A percentile compares a stretch with the other conserved stretches of the same genome.
Evolutionary conservation across 176 grass and related monocot genomes (phyloP).

Genomic region (Raddia guianensis): DNA sequence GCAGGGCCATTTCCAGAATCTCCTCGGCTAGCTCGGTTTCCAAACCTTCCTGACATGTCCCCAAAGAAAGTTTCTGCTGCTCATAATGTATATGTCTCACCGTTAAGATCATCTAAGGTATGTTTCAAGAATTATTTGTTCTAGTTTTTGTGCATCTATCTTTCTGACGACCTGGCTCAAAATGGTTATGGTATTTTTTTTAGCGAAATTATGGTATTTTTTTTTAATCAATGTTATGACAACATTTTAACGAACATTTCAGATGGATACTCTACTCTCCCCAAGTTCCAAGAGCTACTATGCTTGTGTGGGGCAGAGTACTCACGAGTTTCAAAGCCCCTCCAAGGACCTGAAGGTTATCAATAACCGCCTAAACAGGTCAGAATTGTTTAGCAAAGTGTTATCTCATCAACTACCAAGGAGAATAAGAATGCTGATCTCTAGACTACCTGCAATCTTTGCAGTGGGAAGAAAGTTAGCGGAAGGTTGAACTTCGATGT

Average conservation of each 20-base stretch:
- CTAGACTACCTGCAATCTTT: not conserved
- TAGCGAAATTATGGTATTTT: not conserved
- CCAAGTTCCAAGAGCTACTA: constrained; percentile 99
- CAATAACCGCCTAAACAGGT: constrained; percentile 91
- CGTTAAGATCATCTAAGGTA: constrained; percentile 85
- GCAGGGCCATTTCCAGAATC: constrained; percentile 84
- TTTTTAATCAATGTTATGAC: constrained; percentile 3
- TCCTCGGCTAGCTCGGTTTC: constrained; percentile 83
- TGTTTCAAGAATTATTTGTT: not conserved
- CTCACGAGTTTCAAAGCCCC: constrained; percentile 95
- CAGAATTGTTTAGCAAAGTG: not conserved
- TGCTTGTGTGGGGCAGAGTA: constrained; percentile 94
- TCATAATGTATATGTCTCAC: constrained; percentile 94
- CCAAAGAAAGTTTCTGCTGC: constrained; percentile 98
- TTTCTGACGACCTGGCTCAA: not conserved
- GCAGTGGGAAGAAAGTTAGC: constrained; percentile 68
- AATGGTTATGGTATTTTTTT: constrained; percentile 16
- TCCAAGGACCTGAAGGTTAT: constrained; percentile 94
- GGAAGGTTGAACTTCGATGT: constrained; percentile 80
- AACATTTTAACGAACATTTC: constrained; percentile 20
- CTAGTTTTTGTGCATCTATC: not conserved
- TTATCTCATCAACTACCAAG: not conserved
- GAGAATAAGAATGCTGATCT: not conserved
- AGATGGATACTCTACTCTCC: constrained; percentile 94
- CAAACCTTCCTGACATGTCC: constrained; percentile 98